Evolutionary conservation across 805 yeast species (phyloP), one percentile per base, ranked within the genome.

Genomic region (Candida orba): DNA sequence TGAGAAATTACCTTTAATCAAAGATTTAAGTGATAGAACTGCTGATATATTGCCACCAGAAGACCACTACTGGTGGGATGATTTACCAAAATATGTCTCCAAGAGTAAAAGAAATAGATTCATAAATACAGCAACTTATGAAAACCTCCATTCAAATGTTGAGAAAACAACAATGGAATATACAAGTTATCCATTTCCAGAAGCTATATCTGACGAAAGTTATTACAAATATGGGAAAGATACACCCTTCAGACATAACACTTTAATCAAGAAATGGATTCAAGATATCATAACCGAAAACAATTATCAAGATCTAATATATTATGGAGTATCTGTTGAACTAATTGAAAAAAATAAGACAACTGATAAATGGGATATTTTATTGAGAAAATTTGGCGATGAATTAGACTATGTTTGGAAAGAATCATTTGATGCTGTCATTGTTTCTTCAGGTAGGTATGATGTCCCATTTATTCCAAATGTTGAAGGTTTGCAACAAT

Each of bases 401-500:
- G n/a, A n/a, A 6, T 5, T 30, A 0, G 52, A 49, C n/a, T 27
- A 45, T 12, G 54, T 55, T 45, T 73, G 75, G 74, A 69, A 68
- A 41, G 73, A 73, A 49, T 51, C 53, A 24, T 77, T 68, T 49
- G 86, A 81, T 56, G 79, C 74, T 7, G 69, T 81, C 6, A 69
- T 76, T 4, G 60, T 79, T 12, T 78, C 84, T 4, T 59, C 72
- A 8, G 89, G 89, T 6, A 77, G 75, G 52, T 78, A 70, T 56
- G 66, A 77, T 31, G 63, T 72, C 13, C 88, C 89, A 3, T 65
- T 56, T 44, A 56, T 73, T 35, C 87, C 89, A 1, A 56, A 65
- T 9, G 64, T 69, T 32, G 54, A 57, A 8, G 85, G 84, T 1
- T 53, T 81, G 15, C 57, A 63, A 4, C 67, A 65, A 36, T 73